Percentiles rank a stretch among this genome's conserved stretches.
Conservation (phyloP, 164 flowering plant genomes). For the Hamamelis virginiana region DNA sequence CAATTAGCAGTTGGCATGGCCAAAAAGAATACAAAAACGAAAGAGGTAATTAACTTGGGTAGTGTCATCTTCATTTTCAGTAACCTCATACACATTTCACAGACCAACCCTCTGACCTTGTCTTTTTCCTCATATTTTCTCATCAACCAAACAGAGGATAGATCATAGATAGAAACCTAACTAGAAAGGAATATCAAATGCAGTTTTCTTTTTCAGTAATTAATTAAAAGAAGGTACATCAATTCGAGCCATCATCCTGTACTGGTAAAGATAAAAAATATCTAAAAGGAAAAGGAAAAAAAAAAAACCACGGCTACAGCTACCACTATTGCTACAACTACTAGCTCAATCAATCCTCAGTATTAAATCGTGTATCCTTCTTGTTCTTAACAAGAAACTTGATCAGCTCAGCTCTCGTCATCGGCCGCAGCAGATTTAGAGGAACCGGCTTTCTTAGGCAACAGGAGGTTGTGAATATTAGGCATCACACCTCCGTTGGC, state of each 20-base stretch:
- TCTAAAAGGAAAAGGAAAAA: neutral
- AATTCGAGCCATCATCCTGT: neutral
- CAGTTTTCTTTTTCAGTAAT: neutral
- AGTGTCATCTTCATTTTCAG: too few species aligned
- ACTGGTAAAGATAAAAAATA: neutral
- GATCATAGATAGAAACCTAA: neutral
- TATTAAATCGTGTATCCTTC: neutral
- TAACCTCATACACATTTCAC: too few species aligned
- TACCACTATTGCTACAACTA: neutral
- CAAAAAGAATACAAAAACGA: too few species aligned
- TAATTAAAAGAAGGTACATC: neutral
- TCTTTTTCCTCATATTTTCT: neutral
- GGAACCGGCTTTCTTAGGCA: slow-evolving; percentile 39
- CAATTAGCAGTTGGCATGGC: too few species aligned
- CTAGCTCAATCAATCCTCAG: neutral
- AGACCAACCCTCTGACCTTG: neutral
- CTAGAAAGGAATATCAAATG: neutral
- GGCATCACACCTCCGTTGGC: slow-evolving; percentile 31
- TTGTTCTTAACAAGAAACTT: neutral
- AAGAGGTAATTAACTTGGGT: too few species aligned
- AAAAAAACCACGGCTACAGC: neutral
- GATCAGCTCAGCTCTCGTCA: slow-evolving; percentile 13
- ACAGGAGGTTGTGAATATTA: slow-evolving; percentile 24
- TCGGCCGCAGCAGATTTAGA: slow-evolving; percentile 22
- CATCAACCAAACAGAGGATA: neutral